Percentiles rank a stretch among this genome's conserved stretches.
These are phyloP conservation scores for Mycena citricolor DNA, from an alignment of 1,284 basidiomycete genomes.

Conservation along the genomic window DNA sequence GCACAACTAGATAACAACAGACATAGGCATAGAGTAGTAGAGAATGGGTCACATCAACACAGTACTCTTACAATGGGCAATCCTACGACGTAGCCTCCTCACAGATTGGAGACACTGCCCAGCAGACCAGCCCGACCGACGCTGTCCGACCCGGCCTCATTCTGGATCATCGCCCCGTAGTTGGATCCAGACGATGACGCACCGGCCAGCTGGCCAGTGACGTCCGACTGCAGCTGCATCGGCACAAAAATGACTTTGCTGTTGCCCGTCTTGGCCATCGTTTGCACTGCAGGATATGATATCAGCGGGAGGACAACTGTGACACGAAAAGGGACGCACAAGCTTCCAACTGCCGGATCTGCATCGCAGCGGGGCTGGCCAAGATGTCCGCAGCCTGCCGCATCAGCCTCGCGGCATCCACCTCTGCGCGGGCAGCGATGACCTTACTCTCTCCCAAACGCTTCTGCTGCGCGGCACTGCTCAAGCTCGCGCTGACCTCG, in stretches of 20 bases:
- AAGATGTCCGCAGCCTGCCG: slow-evolving; percentile 91
- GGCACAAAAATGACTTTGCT: slow-evolving; percentile 93
- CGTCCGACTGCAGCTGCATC: slow-evolving; percentile 84
- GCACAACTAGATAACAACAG: too few relatives aligned
- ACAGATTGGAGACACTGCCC: too few relatives aligned
- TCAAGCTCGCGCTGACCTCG: slow-evolving; percentile 90
- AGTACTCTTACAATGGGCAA: too few relatives aligned
- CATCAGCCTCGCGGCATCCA: slow-evolving; percentile 93
- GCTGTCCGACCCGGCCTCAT: too few relatives aligned
- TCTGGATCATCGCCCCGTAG: too few relatives aligned
- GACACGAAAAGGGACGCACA: slow-evolving; percentile 52
- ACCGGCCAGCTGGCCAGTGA: slow-evolving; percentile 51
- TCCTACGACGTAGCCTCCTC: too few relatives aligned
- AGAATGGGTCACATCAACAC: too few relatives aligned
- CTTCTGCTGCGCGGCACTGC: slow-evolving; percentile 92
- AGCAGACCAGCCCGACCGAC: too few relatives aligned
- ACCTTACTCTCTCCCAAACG: slow-evolving; percentile 95
- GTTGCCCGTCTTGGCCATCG: slow-evolving; percentile 70
- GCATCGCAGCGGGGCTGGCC: slow-evolving; percentile 93
- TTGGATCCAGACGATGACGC: too few relatives aligned
- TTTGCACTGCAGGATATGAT: slow-evolving; percentile 43
- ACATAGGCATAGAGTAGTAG: too few relatives aligned
- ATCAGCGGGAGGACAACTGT: background rate
- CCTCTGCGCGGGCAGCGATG: slow-evolving; percentile 94
- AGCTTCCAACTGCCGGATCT: slow-evolving; percentile 93